Conservation (phyloP, 164 flowering plant species). For the Malania oleifera region DNA sequence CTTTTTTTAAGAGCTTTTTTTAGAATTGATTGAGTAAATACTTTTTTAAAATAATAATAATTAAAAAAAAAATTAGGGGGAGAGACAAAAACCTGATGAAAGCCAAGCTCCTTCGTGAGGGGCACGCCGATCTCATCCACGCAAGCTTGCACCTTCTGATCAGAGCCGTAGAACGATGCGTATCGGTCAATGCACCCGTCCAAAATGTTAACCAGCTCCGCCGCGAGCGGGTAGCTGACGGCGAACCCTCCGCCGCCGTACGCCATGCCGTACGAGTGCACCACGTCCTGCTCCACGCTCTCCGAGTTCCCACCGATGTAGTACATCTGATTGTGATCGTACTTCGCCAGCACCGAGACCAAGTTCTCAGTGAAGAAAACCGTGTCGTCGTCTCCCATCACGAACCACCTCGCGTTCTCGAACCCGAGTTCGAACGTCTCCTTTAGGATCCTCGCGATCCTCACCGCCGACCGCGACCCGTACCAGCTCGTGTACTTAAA, state of each 20-base stretch:
- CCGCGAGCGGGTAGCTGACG: constrained; percentile 37
- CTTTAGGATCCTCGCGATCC: constrained; percentile 34
- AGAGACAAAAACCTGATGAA: constrained; percentile 59
- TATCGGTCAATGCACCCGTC: constrained; percentile 39
- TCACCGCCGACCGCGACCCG: constrained; percentile 32
- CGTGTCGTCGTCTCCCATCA: constrained; percentile 43
- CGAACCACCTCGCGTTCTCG: constrained; percentile 33
- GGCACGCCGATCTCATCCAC: constrained; percentile 67
- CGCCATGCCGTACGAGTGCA: constrained; percentile 31
- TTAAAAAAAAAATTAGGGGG: background rate
- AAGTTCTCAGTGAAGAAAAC: constrained; percentile 34
- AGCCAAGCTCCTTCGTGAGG: constrained; percentile 60
- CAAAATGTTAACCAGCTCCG: constrained; percentile 23
- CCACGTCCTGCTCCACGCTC: constrained; percentile 33
- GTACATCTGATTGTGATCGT: constrained; percentile 36
- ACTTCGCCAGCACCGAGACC: constrained; percentile 23
- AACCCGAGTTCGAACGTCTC: constrained; percentile 32
- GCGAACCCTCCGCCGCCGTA: constrained; percentile 45
- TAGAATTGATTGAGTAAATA: too few species aligned
- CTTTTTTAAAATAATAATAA: background rate
- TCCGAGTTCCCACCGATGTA: constrained; percentile 36
- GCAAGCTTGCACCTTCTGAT: constrained; percentile 44
- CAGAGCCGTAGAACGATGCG: constrained; percentile 27
- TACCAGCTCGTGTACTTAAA: constrained; percentile 44
- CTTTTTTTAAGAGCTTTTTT: too few species aligned